Base-by-base conservation (phyloP, 352 stramenopile genomes). In the Thalassiosira hispida region DNA sequence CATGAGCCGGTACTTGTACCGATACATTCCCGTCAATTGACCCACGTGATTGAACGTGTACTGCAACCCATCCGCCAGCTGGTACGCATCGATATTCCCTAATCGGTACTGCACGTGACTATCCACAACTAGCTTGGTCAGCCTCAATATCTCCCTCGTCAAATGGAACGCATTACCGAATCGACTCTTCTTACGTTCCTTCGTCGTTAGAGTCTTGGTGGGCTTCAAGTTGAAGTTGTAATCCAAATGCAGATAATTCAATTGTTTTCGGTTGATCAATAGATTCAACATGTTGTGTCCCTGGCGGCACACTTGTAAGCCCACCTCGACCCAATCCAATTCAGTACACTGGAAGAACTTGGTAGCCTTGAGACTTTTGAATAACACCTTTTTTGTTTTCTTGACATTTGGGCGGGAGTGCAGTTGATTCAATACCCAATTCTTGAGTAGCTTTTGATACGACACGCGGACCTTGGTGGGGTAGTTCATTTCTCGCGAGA, bases 211-310 rank as follows among this genome's bases (percentile, higher is more conserved):
- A 31, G 97, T 99, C 92, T 99, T 99, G 87, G 98, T 99, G 2
- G 98, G 98, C 87, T 99, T 99, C n/a, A 99, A 84, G 89, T 99
- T 99, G 83, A 99, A 99, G 83, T 99, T 99, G 94, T 99, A 99
- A 86, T 99, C 98, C 74, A 99, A 92, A 89, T 99, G 97, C 35
- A 99, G 88, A 83, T 99, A 99, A 82, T 99, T 99, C 14, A 99
- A 87, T 79, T 98, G 98, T 85, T 99, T 99, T 55, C 97, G 94
- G 79, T 99, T 97, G 76, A 99, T 99, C 25, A 99, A 85, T 60
- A 99, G 83, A 83, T 99, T 99, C 29, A 99, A 92, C 95, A 99
- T 99, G 86, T 99, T 99, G 93, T 99, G 98, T 25, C 98, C 98
- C 89, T 99, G 98, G 23, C 97, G 93, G 84, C 97, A 99, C 4